Conservation (phyloP, 441 rosid genomes). For the Pelargonium fulgidum region DNA sequence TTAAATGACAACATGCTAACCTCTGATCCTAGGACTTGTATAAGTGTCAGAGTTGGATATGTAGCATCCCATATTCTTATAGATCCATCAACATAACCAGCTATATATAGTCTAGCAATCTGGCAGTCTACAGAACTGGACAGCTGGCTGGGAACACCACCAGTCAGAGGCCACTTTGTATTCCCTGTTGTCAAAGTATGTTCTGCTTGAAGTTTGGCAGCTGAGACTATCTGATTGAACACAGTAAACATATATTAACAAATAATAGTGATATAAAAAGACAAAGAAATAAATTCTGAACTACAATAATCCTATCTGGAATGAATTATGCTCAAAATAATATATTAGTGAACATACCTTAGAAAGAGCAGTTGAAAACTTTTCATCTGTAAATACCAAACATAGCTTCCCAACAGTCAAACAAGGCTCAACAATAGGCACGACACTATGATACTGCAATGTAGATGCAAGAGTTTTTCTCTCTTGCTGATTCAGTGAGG, state of each 20-base stretch:
- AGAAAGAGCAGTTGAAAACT: slow-evolving; percentile 38
- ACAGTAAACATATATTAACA: slow-evolving; percentile 10
- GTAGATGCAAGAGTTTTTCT: slow-evolving; percentile 37
- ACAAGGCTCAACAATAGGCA: slow-evolving; percentile 44
- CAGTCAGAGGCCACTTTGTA: slow-evolving; percentile 56
- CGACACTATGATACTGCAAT: slow-evolving; percentile 38
- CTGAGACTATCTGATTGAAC: slow-evolving; percentile 41
- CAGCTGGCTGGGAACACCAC: slow-evolving; percentile 50
- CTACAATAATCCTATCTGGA: not conserved
- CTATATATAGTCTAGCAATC: slow-evolving; percentile 50
- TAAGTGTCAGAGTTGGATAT: slow-evolving; percentile 40
- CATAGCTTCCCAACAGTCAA: slow-evolving; percentile 41
- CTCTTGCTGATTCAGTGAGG: slow-evolving; percentile 36
- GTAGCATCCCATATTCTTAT: slow-evolving; percentile 65
- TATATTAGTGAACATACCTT: slow-evolving; percentile 34
- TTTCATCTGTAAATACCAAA: slow-evolving; percentile 34
- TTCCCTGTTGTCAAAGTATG: slow-evolving; percentile 29
- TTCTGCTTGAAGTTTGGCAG: slow-evolving; percentile 41
- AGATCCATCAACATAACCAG: slow-evolving; percentile 63
- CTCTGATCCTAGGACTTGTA: slow-evolving; percentile 38
- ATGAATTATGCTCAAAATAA: too few species aligned
- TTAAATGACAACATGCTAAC: slow-evolving; percentile 22
- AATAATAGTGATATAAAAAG: not conserved
- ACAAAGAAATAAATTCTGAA: slow-evolving; percentile 12
- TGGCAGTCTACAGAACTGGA: slow-evolving; percentile 33